phyloP scores from a whole-genome alignment of 2,329 filamentous ascomycete species.

The Pyrenochaeta sp. region DNA sequence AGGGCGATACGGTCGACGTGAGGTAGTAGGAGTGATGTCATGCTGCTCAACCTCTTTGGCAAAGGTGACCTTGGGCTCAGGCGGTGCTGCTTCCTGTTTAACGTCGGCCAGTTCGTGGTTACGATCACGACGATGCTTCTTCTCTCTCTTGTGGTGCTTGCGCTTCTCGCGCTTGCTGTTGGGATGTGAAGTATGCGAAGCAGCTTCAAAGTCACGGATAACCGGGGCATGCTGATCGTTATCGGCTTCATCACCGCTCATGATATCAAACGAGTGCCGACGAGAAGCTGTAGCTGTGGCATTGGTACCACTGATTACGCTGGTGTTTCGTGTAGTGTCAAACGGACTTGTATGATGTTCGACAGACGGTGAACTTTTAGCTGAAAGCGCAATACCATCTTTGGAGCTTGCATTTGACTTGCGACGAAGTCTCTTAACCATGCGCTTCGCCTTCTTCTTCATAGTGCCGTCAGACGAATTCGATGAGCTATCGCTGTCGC shows the following conservation, averaged over 20 bases:
- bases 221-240: slow-evolving; percentile 54
- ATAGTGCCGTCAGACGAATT: slow-evolving; percentile 74
- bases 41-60: slow-evolving; percentile 44
- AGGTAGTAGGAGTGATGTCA: slow-evolving; percentile 56
- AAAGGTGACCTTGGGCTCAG: slow-evolving; percentile 49
- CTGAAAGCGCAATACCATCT: slow-evolving; percentile 62
- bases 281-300: slow-evolving; percentile 36
- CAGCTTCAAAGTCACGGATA: slow-evolving; percentile 60
- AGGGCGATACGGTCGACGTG: slow-evolving; percentile 67
- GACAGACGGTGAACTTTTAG: slow-evolving; percentile 56
- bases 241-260: slow-evolving; percentile 64
- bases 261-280: slow-evolving; percentile 52
- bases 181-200: slow-evolving; percentile 42
- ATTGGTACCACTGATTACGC: slow-evolving; percentile 29
- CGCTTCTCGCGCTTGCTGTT: slow-evolving; percentile 51
- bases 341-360: slow-evolving; percentile 51
- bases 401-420: slow-evolving; percentile 80
- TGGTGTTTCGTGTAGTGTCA: slow-evolving; percentile 38
- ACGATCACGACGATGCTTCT: slow-evolving; percentile 53
- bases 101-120: slow-evolving; percentile 35
- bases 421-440: slow-evolving; percentile 75
- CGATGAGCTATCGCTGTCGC: slow-evolving; percentile 73
- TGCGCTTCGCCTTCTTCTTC: slow-evolving; percentile 77
- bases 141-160: slow-evolving; percentile 59
- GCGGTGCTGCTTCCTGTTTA: slow-evolving; percentile 28